phyloP scores from a whole-genome alignment of 2,329 filamentous ascomycete genomes.

The Penicillium frequentans region DNA sequence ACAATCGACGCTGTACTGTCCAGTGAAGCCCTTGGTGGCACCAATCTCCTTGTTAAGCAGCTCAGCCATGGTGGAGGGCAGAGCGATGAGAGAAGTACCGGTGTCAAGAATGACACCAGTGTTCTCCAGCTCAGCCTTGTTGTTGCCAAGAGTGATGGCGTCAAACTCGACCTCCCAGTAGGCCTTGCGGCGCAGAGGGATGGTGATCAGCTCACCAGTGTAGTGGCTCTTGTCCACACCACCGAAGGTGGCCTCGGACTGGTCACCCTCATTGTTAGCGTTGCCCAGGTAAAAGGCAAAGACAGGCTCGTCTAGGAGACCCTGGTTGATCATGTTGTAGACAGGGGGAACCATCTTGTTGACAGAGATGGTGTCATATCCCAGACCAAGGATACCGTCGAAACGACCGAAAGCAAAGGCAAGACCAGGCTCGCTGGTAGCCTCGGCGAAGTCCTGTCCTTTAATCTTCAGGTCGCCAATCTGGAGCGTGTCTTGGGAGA shows the following conservation, averaged over 20 bases:
- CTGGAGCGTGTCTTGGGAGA: constrained; percentile 80
- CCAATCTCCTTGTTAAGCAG: constrained; percentile 97
- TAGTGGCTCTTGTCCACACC: constrained; percentile 80
- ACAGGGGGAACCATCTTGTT: constrained; percentile 94
- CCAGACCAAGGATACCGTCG: constrained; percentile 93
- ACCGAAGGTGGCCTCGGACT: constrained; percentile 88
- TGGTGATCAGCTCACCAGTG: constrained; percentile 84
- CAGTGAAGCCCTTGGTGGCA: constrained; percentile 95
- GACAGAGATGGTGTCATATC: constrained; percentile 95
- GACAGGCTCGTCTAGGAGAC: constrained; percentile 83
- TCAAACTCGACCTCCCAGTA: constrained; percentile 99
- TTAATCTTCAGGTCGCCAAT: constrained; percentile 90
- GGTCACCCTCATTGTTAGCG: constrained; percentile 66
- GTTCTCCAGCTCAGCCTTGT: constrained; percentile 84
- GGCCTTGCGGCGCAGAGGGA: constrained; percentile 94
- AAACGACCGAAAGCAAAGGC: constrained; percentile 98
- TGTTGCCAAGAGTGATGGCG: constrained; percentile 82
- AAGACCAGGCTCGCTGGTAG: constrained; percentile 90
- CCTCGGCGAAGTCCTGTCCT: constrained; percentile 93
- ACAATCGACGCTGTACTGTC: constrained; percentile 95
- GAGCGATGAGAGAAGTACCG: constrained; percentile 94
- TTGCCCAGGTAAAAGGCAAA: constrained; percentile 96
- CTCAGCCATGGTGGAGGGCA: constrained; percentile 87
- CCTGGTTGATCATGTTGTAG: constrained; percentile 92
- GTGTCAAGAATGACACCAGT: constrained; percentile 98